Evolutionary conservation across 495 filamentous ascomycete species (phyloP).

Genomic region (Aspergillus diversus): DNA sequence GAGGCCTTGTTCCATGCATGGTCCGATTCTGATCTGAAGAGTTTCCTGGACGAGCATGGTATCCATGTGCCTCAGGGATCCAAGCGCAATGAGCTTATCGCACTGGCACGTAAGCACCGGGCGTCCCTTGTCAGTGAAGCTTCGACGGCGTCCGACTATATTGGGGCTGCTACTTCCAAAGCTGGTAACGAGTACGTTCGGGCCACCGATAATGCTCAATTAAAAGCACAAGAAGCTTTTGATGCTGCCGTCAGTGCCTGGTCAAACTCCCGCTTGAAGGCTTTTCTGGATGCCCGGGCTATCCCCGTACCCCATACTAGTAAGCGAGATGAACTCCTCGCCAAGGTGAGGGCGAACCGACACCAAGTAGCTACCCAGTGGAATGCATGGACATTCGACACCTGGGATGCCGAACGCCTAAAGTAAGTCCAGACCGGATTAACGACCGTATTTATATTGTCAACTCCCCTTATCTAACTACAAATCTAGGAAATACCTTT

Average conservation of each 20-base stretch:
- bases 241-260: conserved; percentile 63
- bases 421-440: conserved; percentile 47
- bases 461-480: conserved; percentile 23
- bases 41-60: conserved; percentile 75
- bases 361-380: conserved; percentile 74
- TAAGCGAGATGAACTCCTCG: conserved; percentile 79
- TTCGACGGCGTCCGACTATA: conserved; percentile 60
- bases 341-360: conserved; percentile 69
- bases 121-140: conserved; percentile 69
- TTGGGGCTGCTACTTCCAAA: conserved; percentile 80
- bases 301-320: conserved; percentile 73
- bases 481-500: conserved; percentile 63
- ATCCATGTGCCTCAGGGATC: conserved; percentile 87
- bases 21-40: conserved; percentile 81
- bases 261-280: conserved; percentile 79
- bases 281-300: conserved; percentile 58
- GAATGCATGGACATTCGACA: conserved; percentile 84
- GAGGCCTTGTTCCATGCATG: conserved; percentile 87
- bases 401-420: conserved; percentile 76
- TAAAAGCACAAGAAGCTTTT: conserved; percentile 71
- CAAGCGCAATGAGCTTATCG: conserved; percentile 84
- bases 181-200: conserved; percentile 77
- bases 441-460: conserved; percentile 1
- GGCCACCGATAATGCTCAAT: conserved; percentile 70
- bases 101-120: conserved; percentile 89